These are phyloP conservation scores for Chytriomyces confervae DNA, from an alignment of 192 early-diverging fungal species.

Conservation along the genomic window DNA sequence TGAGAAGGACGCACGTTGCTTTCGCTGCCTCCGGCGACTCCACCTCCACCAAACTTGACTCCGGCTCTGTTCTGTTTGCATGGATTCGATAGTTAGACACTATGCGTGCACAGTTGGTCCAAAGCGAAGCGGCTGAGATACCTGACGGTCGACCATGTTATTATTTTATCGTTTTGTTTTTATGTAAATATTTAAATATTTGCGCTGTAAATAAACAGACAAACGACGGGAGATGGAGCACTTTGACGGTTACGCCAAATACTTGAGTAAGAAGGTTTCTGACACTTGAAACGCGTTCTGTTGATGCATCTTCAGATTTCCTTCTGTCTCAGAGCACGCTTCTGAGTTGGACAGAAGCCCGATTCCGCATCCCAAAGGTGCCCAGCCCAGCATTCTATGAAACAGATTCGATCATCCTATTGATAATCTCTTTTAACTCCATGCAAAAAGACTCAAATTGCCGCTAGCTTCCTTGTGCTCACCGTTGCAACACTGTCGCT, in stretches of 20 bases:
- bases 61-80: slow-evolving; percentile 81
- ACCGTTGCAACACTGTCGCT: not conserved
- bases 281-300: not conserved
- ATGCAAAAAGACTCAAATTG: slow-evolving; percentile 3
- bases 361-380: slow-evolving; percentile 11
- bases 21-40: slow-evolving; percentile 82
- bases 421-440: not conserved
- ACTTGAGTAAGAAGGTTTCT: not conserved
- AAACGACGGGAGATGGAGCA: slow-evolving; percentile 7
- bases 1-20: slow-evolving; percentile 70
- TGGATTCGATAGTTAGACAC: no score
- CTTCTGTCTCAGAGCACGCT: slow-evolving; percentile 13
- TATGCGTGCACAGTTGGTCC: no score
- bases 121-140: not conserved
- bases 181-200: no score
- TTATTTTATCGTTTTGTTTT: not conserved
- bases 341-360: slow-evolving; percentile 12
- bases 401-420: not conserved
- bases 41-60: slow-evolving; percentile 87
- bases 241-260: not conserved
- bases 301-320: slow-evolving; percentile 5
- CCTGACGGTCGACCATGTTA: slow-evolving; percentile 28
- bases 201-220: not conserved
- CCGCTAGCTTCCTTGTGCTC: not conserved
- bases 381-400: not conserved